A percentile compares a stretch with the other conserved stretches of the same genome.
Evolutionary conservation across 345 rosid genomes (phyloP).

Genomic region (Acer saccharum): DNA sequence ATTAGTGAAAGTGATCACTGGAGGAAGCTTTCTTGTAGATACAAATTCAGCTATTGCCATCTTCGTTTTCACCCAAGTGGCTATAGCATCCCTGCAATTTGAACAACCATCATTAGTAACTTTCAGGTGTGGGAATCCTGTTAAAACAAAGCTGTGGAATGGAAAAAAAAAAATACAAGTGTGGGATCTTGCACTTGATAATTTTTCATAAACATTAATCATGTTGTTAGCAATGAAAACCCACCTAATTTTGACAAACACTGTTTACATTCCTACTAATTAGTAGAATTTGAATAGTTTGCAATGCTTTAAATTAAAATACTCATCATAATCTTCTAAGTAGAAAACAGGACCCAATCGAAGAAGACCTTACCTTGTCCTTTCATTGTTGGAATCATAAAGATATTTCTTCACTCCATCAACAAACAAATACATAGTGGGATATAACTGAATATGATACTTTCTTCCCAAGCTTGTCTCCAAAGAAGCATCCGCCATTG

Average conservation of each 20-base stretch:
- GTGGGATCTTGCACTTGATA: no score
- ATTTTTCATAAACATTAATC: no score
- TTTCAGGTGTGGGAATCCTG: no score
- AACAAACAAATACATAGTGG: conserved; percentile 23
- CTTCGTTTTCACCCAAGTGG: conserved; percentile 45
- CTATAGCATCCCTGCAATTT: conserved; percentile 41
- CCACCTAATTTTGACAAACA: not conserved
- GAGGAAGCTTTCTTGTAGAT: not conserved
- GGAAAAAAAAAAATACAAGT: no score
- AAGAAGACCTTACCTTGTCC: conserved; percentile 29
- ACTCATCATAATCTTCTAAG: not conserved
- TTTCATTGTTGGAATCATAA: not conserved
- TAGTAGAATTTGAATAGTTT: no score
- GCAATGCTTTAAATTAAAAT: not conserved
- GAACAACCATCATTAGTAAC: not conserved
- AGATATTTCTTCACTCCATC: conserved; percentile 13
- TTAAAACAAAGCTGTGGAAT: no score
- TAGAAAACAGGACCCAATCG: no score
- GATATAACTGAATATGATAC: conserved; percentile 17
- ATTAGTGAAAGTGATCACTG: not conserved
- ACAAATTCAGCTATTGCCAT: conserved; percentile 24
- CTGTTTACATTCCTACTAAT: not conserved
- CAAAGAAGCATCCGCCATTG: conserved; percentile 41
- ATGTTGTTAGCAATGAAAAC: no score
- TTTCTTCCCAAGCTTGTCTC: conserved; percentile 12